Evolutionary conservation across 345 rosid genomes (phyloP).

Genomic region (Eucalyptus globulus): DNA sequence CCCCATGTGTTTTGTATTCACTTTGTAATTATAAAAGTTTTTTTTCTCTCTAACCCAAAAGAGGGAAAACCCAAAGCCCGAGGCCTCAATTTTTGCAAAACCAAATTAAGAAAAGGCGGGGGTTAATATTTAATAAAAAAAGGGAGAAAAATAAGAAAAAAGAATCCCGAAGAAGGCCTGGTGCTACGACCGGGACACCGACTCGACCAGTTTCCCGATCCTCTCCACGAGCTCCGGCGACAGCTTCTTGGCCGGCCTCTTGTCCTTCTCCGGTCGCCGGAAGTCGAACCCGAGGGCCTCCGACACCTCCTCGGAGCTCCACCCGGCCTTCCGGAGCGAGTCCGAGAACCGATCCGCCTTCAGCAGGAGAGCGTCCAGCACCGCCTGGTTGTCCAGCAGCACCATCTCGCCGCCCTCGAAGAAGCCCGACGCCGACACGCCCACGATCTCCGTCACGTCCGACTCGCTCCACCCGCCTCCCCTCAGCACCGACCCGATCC

Average conservation of each 20-base stretch:
- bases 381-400: conserved; percentile 66
- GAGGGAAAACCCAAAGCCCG: background rate
- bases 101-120: background rate
- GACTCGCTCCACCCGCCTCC: conserved; percentile 89
- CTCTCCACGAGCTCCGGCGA: conserved; percentile 64
- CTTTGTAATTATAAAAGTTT: background rate
- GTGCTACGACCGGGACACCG: conserved; percentile 52
- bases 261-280: conserved; percentile 56
- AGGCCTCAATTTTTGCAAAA: background rate
- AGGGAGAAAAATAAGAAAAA: background rate
- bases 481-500: conserved; percentile 74
- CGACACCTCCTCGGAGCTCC: conserved; percentile 97
- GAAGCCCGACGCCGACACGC: conserved; percentile 82
- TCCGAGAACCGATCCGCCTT: conserved; percentile 91
- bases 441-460: conserved; percentile 61
- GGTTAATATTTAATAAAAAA: background rate
- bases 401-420: conserved; percentile 75
- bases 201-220: conserved; percentile 73
- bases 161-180: background rate
- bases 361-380: conserved; percentile 63
- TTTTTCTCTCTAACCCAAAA: background rate
- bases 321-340: conserved; percentile 79
- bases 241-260: conserved; percentile 54
- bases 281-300: conserved; percentile 82
- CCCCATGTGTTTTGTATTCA: background rate